phyloP scores from a whole-genome alignment of 2,329 filamentous ascomycete species.

The Neopestalotiopsis sp. region DNA sequence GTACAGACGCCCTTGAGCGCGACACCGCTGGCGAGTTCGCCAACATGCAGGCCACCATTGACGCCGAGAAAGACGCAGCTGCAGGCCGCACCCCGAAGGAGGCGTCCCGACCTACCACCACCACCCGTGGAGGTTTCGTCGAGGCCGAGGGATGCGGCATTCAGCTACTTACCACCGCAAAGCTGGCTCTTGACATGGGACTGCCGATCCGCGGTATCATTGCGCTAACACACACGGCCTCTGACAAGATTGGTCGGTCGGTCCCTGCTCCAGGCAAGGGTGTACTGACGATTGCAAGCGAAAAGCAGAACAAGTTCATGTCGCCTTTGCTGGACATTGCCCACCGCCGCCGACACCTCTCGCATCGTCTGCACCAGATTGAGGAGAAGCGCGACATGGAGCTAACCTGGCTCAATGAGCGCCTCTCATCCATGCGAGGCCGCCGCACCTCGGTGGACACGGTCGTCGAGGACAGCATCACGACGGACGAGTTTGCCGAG shows the following conservation, averaged over 20 bases:
- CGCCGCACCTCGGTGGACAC: constrained; percentile 1
- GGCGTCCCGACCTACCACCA: constrained; percentile 41
- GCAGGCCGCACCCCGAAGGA: constrained; percentile 37
- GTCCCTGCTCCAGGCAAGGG: constrained; percentile 45
- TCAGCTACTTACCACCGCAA: constrained; percentile 40
- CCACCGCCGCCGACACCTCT: constrained; percentile 33
- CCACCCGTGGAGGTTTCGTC: constrained; percentile 41
- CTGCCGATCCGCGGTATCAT: constrained; percentile 42
- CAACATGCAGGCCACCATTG: constrained; percentile 43
- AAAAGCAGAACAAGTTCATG: constrained; percentile 23
- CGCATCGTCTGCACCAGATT: constrained; percentile 28
- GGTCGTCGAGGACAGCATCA: constrained; percentile 6
- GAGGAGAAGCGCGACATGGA: constrained; percentile 26
- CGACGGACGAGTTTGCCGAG: constrained; percentile 8
- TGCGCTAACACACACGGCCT: constrained; percentile 37
- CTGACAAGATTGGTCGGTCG: constrained; percentile 41
- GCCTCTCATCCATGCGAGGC: neutral
- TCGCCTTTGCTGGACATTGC: constrained; percentile 34
- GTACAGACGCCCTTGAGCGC: constrained; percentile 39
- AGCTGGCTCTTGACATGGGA: constrained; percentile 41
- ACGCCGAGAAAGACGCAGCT: constrained; percentile 35
- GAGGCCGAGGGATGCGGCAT: constrained; percentile 42
- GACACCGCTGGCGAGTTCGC: constrained; percentile 39
- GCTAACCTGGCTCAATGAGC: constrained; percentile 18
- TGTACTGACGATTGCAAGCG: constrained; percentile 37